Evolutionary conservation across 805 yeast species (phyloP), one percentile per base, ranked within the genome.

Genomic region (Ogataea paraovalis): DNA sequence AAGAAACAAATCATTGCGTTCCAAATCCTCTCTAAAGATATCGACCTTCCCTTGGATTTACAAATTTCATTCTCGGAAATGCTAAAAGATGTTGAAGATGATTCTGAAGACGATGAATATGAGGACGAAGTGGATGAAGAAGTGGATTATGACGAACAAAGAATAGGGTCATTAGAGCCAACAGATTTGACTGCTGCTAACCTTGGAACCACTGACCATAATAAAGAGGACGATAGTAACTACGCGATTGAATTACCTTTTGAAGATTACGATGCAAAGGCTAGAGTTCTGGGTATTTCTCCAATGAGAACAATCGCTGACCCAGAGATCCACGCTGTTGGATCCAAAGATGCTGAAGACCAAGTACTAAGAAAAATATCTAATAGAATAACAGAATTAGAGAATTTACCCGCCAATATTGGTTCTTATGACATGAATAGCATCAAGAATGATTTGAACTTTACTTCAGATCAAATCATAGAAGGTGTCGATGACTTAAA

Each of bases 341-440:
- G 87, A 2, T 69, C 70, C 38, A 62, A 67, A 28, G 66, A 70
- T 44, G 68, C 76, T 5, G 94, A 87, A 64, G 71, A 71, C 38
- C 64, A 73, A 8, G 73, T 85, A 12, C 66, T 77, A 4, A 64
- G 73, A 20, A 81, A 80, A 50, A 76, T 86, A 18, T 34, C 38
- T 16, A 18, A 18, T 34, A 34, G 38, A 71, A 78, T 6, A 72
- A 73, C 43, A 74, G 92, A 83, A 53, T 66, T 87, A 50, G 90
- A 85, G 61, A 72, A 66, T 44, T 58, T 86, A 14, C 94, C 95
- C 2, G 78, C 86, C 3, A 85, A 83, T 56, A 57, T 87, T 44
- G 92, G 91, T 22, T 73, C 87, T 2, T 80, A 74, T 42, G 76
- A 78, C 50, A 58, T 68, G 1, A 46, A 40, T 4, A 51, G 48